Conservation (phyloP, 352 stramenopile species). For the Globisporangium yorkense region DNA sequence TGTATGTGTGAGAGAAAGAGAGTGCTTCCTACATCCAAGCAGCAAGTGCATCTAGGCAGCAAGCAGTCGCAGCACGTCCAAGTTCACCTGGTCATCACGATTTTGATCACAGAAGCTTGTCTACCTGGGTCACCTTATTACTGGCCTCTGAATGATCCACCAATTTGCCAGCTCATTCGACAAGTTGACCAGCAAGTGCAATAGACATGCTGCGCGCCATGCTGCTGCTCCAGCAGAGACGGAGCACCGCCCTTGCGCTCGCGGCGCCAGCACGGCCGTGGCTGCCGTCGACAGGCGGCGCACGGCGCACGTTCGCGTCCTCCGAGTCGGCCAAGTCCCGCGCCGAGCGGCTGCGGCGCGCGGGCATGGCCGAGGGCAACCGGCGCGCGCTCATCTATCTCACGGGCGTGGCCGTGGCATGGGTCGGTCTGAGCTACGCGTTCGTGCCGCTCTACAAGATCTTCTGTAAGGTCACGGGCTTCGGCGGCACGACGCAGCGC, state of each 20-base stretch:
- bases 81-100: neutral
- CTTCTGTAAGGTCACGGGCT: slow-evolving; percentile 98
- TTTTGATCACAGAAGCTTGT: neutral
- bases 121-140: neutral
- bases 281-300: slow-evolving; percentile 5
- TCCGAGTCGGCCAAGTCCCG: slow-evolving; percentile 28
- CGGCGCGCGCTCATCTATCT: slow-evolving; percentile 91
- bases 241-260: neutral
- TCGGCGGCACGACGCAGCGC: slow-evolving; percentile 92
- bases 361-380: slow-evolving; percentile 84
- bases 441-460: slow-evolving; percentile 98
- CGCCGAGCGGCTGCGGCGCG: slow-evolving; percentile 37
- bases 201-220: slow-evolving; percentile 14
- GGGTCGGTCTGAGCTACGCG: slow-evolving; percentile 94
- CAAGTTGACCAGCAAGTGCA: neutral
- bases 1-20: too few relatives aligned
- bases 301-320: slow-evolving; percentile 37
- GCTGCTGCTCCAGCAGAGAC: slow-evolving; percentile 5
- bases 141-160: slow-evolving; percentile 21
- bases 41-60: neutral
- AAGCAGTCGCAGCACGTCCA: too few relatives aligned
- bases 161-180: slow-evolving; percentile 2
- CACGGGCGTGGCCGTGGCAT: slow-evolving; percentile 89
- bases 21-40: neutral
- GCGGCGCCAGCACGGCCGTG: slow-evolving; percentile 1